phyloP scores from a whole-genome alignment of 768 basidiomycete species.

The Imleria badia region DNA sequence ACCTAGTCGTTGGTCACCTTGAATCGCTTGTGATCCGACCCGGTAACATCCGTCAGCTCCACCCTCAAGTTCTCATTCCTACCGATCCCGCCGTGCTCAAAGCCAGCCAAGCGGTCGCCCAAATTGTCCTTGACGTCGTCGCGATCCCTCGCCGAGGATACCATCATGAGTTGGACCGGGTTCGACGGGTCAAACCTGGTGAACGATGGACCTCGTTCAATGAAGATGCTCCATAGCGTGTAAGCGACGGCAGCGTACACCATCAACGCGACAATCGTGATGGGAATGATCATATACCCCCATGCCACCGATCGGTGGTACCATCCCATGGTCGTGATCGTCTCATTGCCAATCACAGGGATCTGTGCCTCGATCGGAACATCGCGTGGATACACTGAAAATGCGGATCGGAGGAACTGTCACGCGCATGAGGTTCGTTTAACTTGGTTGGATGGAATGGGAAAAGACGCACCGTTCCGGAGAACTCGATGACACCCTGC shows the following conservation, averaged over 20 bases:
- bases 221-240: not conserved
- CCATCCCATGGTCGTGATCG: constrained; percentile 6
- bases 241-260: constrained; percentile 6
- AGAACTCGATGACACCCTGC: constrained; percentile 17
- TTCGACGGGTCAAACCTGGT: constrained; percentile 6
- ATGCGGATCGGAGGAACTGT: constrained; percentile 9
- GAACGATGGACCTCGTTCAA: not conserved
- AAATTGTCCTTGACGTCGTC: not conserved
- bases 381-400: not conserved
- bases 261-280: constrained; percentile 4
- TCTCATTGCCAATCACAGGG: not conserved
- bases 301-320: not conserved
- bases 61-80: not conserved
- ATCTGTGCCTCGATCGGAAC: not conserved
- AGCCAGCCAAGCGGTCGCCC: not conserved
- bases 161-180: constrained; percentile 5
- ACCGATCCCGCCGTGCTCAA: not conserved
- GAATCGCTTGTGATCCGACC: not conserved
- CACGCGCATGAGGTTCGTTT: not conserved
- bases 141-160: not conserved
- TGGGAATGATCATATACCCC: constrained; percentile 5
- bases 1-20: not conserved
- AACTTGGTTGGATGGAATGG: not conserved
- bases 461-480: constrained; percentile 10
- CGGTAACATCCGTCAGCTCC: not conserved